phyloP scores from a whole-genome alignment of 2,329 filamentous ascomycete genomes.

The Metarhizium sp. region DNA sequence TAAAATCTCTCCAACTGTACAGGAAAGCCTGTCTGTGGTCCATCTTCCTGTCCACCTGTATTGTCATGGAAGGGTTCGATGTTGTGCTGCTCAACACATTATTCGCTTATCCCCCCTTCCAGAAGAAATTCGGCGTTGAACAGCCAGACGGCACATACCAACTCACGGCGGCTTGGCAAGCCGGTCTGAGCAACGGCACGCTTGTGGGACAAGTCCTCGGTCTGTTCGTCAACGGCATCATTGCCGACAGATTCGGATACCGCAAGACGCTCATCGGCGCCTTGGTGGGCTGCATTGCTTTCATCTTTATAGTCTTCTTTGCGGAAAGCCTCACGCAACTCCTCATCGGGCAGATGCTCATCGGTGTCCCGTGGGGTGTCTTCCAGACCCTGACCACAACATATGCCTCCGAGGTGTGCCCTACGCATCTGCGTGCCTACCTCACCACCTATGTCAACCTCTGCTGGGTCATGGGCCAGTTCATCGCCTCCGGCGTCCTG shows the following conservation, averaged over 20 bases:
- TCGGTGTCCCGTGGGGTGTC: constrained; percentile 36
- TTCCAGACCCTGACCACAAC: constrained; percentile 38
- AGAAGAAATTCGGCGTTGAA: constrained; percentile 27
- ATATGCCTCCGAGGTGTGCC: constrained; percentile 39
- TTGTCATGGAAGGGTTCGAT: constrained; percentile 34
- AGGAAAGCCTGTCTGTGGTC: constrained; percentile 27
- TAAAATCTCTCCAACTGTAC: constrained; percentile 30
- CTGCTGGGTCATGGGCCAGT: constrained; percentile 40
- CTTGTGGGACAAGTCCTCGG: constrained; percentile 41
- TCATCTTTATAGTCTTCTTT: constrained; percentile 42
- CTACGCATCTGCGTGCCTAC: constrained; percentile 36
- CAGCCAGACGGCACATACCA: constrained; percentile 30
- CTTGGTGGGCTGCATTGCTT: constrained; percentile 27
- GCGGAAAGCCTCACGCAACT: constrained; percentile 29
- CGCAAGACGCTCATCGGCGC: constrained; percentile 36
- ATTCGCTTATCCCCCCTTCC: constrained; percentile 30
- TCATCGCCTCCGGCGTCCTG: constrained; percentile 34
- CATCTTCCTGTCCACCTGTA: constrained; percentile 26
- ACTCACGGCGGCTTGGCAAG: constrained; percentile 42
- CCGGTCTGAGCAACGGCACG: constrained; percentile 38
- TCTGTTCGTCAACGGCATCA: constrained; percentile 36
- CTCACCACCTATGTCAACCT: constrained; percentile 40
- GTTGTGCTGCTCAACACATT: constrained; percentile 28
- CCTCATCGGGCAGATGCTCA: constrained; percentile 34
- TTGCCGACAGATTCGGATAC: constrained; percentile 37